phyloP scores from a whole-genome alignment of 805 yeast species.

The Barnettozyma sucrosica region DNA sequence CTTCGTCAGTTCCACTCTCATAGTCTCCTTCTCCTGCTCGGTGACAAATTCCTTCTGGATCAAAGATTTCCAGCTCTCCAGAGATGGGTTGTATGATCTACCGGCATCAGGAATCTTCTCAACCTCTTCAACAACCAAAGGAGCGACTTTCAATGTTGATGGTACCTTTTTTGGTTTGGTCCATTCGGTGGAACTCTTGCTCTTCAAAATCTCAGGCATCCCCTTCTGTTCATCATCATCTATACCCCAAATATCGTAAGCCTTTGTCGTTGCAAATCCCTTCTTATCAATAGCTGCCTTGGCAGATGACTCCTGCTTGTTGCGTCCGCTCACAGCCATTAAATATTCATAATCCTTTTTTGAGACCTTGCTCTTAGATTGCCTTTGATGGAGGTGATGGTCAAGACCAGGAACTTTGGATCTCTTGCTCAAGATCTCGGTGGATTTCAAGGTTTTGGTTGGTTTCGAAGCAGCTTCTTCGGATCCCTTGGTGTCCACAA shows the following conservation, averaged over 20 bases:
- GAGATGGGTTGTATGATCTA: conserved; percentile 86
- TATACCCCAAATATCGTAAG: conserved; percentile 69
- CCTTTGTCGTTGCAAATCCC: conserved; percentile 49
- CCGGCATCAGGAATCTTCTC: conserved; percentile 71
- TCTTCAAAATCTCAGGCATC: conserved; percentile 36
- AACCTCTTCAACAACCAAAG: conserved; percentile 47
- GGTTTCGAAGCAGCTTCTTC: conserved; percentile 35
- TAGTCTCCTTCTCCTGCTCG: conserved; percentile 64
- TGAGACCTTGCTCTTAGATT: conserved; percentile 44
- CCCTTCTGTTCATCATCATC: conserved; percentile 19
- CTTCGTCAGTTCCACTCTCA: conserved; percentile 54
- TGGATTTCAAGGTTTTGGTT: conserved; percentile 33
- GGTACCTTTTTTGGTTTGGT: conserved; percentile 52
- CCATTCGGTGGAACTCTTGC: conserved; percentile 38
- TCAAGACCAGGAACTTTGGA: conserved; percentile 71
- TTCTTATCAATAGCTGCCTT: conserved; percentile 54
- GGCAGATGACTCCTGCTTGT: conserved; percentile 45
- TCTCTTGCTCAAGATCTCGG: conserved; percentile 54
- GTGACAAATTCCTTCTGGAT: conserved; percentile 58
- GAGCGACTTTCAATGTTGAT: conserved; percentile 43
- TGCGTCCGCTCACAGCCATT: conserved; percentile 71
- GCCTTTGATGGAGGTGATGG: conserved; percentile 24
- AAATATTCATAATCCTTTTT: conserved; percentile 58
- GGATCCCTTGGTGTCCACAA: conserved; percentile 60
- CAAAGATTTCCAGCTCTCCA: conserved; percentile 73